Evolutionary conservation across 2,329 filamentous ascomycete species (phyloP).

Genomic region (Albophoma yamanashiensis): DNA sequence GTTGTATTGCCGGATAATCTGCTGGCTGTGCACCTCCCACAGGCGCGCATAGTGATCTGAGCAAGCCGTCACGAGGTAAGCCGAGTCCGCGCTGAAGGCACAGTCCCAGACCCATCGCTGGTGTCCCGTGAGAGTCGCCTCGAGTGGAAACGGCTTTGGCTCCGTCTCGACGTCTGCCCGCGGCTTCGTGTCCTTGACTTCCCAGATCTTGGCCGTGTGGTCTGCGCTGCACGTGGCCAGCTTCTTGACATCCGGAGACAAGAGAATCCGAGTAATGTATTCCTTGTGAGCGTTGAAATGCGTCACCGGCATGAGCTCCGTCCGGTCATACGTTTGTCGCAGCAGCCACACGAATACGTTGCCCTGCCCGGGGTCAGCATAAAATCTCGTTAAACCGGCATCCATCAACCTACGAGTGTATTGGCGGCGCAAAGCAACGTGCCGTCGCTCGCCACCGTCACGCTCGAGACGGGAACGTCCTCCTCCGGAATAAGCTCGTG

Average conservation of each 20-base stretch:
- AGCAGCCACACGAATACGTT: slow-evolving; percentile 98
- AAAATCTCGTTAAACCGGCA: neutral
- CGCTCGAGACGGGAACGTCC: slow-evolving; percentile 84
- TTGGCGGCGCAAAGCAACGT: slow-evolving; percentile 89
- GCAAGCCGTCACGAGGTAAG: slow-evolving; percentile 87
- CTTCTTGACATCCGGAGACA: slow-evolving; percentile 89
- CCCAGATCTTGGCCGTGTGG: slow-evolving; percentile 94
- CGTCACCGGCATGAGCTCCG: slow-evolving; percentile 74
- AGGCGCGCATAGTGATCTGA: slow-evolving; percentile 87
- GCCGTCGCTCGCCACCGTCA: slow-evolving; percentile 92
- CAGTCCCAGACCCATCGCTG: slow-evolving; percentile 98
- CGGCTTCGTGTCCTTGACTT: slow-evolving; percentile 61
- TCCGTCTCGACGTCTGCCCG: slow-evolving; percentile 20
- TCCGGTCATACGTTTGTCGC: slow-evolving; percentile 70
- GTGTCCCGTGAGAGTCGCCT: slow-evolving; percentile 80
- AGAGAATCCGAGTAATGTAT: slow-evolving; percentile 83
- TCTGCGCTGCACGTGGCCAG: slow-evolving; percentile 89
- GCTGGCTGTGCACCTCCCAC: slow-evolving; percentile 80
- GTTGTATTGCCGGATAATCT: slow-evolving; percentile 90
- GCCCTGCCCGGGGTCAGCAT: slow-evolving; percentile 43
- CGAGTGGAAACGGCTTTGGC: slow-evolving; percentile 60
- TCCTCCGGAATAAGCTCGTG: slow-evolving; percentile 95
- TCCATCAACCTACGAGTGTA: slow-evolving; percentile 52
- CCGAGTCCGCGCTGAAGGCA: slow-evolving; percentile 85
- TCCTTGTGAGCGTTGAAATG: slow-evolving; percentile 86